Conservation (phyloP, 805 yeast species). For the Nakazawaea holstii region DNA sequence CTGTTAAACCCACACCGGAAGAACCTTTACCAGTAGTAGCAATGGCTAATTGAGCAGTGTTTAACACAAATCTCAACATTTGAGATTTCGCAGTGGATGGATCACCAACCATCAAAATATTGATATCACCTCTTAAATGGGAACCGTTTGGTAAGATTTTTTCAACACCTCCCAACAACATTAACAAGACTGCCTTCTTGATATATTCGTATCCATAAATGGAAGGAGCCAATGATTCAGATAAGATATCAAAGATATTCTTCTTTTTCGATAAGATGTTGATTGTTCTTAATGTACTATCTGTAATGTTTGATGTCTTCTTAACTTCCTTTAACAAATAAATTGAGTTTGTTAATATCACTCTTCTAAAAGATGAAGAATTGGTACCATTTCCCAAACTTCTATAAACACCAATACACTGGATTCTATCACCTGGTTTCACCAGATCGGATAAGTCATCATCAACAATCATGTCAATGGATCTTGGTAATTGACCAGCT, state of each 20-base stretch:
- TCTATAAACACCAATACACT: constrained; percentile 88
- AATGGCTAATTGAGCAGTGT: constrained; percentile 91
- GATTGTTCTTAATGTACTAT: constrained; percentile 80
- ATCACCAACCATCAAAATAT: constrained; percentile 94
- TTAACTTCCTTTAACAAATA: constrained; percentile 78
- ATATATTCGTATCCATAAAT: constrained; percentile 91
- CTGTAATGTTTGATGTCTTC: constrained; percentile 56
- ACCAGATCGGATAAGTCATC: constrained; percentile 89
- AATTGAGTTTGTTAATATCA: constrained; percentile 83
- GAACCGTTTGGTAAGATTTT: constrained; percentile 93
- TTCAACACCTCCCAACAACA: constrained; percentile 92
- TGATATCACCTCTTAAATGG: constrained; percentile 96
- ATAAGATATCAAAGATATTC: constrained; percentile 69
- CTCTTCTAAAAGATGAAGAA: constrained; percentile 69
- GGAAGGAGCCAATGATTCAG: constrained; percentile 91
- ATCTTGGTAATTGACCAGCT: constrained; percentile 94
- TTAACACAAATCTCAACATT: constrained; percentile 86
- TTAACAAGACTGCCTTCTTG: constrained; percentile 83
- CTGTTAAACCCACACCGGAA: constrained; percentile 99
- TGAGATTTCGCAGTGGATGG: constrained; percentile 98
- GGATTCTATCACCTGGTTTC: constrained; percentile 96
- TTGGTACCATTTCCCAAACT: constrained; percentile 75
- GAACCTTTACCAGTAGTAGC: constrained; percentile 99
- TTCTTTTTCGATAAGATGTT: constrained; percentile 67
- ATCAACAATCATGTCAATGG: constrained; percentile 87